Evolutionary conservation across 2,329 filamentous ascomycete genomes (phyloP).

Genomic region (Botrytis fabae): DNA sequence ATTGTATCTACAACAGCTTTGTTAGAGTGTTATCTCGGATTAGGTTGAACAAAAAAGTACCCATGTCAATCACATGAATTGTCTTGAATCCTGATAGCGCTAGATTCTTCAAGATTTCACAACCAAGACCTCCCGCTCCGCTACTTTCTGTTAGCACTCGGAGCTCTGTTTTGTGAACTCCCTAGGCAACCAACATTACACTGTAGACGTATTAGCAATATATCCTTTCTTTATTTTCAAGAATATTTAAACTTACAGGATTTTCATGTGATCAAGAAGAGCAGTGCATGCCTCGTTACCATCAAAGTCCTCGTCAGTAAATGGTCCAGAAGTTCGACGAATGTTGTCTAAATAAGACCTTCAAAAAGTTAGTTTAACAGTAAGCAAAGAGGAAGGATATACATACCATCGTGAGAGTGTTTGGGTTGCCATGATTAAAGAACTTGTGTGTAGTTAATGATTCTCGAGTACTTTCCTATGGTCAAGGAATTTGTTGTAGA

Average conservation of each 20-base stretch:
- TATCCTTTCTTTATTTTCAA: slow-evolving; percentile 25
- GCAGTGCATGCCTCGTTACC: slow-evolving; percentile 54
- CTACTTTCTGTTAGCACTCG: slow-evolving; percentile 48
- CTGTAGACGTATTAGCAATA: slow-evolving; percentile 28
- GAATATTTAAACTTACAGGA: slow-evolving; percentile 56
- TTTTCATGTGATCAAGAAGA: slow-evolving; percentile 67
- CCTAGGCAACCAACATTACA: slow-evolving; percentile 39
- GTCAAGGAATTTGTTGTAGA: not conserved
- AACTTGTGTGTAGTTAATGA: not conserved
- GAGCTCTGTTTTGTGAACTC: not conserved
- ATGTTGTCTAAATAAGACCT: slow-evolving; percentile 86
- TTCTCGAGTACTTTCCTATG: not conserved
- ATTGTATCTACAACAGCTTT: slow-evolving; percentile 71
- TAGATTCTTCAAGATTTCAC: slow-evolving; percentile 94
- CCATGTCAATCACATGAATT: slow-evolving; percentile 99
- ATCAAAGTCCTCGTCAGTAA: slow-evolving; percentile 62
- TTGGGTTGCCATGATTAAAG: not conserved
- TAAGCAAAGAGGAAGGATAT: not conserved
- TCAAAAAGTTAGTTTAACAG: slow-evolving; percentile 7
- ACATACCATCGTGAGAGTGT: slow-evolving; percentile 33
- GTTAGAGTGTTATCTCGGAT: not conserved
- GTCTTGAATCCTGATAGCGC: slow-evolving; percentile 94
- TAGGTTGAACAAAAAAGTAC: slow-evolving; percentile 46
- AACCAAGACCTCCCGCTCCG: slow-evolving; percentile 90
- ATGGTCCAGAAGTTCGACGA: slow-evolving; percentile 74